A percentile compares a stretch with the other conserved stretches of the same genome.
Conservation (phyloP, 2,329 filamentous ascomycete genomes). For the Aspergillus hortae region DNA sequence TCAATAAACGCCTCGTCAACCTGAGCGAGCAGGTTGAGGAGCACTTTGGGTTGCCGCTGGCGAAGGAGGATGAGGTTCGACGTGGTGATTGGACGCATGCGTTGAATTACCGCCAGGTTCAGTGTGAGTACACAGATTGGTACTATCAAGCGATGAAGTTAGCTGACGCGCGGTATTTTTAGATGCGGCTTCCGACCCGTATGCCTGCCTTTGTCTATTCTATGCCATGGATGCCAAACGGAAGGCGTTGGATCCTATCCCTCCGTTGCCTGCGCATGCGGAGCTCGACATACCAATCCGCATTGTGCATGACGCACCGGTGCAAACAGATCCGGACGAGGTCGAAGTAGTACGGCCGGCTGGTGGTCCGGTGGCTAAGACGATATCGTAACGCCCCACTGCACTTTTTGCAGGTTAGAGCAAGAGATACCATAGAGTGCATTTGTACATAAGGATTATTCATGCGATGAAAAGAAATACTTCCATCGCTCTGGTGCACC, state of each 20-base stretch:
- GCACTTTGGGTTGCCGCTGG: conserved; percentile 68
- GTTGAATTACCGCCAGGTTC: conserved; percentile 62
- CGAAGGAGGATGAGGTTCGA: conserved; percentile 68
- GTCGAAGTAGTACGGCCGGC: conserved; percentile 11
- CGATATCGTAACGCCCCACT: conserved; percentile 1
- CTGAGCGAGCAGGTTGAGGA: conserved; percentile 69
- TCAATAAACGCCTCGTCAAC: conserved; percentile 65
- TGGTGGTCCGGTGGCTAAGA: background rate
- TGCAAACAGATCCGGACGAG: conserved; percentile 8
- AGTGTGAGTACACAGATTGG: conserved; percentile 54
- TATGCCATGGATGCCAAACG: conserved; percentile 67
- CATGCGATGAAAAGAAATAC: background rate
- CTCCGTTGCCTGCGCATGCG: conserved; percentile 65
- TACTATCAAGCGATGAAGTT: conserved; percentile 19
- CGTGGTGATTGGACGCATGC: conserved; percentile 68
- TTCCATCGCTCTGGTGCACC: background rate
- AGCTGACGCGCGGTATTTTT: conserved; percentile 22
- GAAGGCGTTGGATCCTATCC: conserved; percentile 62
- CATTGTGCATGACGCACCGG: conserved; percentile 6
- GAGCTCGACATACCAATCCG: conserved; percentile 64
- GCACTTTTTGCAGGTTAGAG: background rate
- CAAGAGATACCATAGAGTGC: background rate
- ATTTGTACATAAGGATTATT: background rate
- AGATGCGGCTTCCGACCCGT: conserved; percentile 81
- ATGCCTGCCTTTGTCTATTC: conserved; percentile 72